Base-by-base conservation (phyloP, 768 basidiomycete species). In the Leccinellum albellum region DNA sequence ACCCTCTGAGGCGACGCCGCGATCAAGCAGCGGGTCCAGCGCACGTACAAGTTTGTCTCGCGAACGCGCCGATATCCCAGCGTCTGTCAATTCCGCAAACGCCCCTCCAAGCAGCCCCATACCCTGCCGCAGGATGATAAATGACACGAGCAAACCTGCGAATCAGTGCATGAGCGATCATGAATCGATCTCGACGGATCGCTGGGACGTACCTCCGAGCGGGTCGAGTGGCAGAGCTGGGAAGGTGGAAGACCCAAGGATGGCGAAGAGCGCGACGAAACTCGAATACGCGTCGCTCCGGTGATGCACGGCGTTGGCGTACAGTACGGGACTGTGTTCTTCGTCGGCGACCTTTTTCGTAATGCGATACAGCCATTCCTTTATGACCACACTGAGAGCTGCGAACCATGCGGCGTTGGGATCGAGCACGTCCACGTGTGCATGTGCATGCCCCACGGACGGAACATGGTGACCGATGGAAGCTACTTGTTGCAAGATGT, bases 341-440 rank as follows among this genome's bases (percentile, higher is more conserved):
- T 92, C 84, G 56, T 91, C 85, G 12, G 96, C 97, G 29, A 99
- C 95, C 54, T 81, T 83, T 67, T 89, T 89, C 48, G 94, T 98
- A 47, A 87, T 76, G 44, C 94, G 79, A 73, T 96, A 98, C 13
- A 99, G 71, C 87, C 89, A 98, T 72, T 99, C 97, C 69, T 99
- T 99, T 58, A 81, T 73, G 4, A 92, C 50, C 3, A 98, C 84
- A 61, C 91, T 86, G 21, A 85, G 65, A 1, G 85, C 84, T 8
- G 97, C 97, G 65, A 98, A 95, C 94, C 95, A 98, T 28, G 94
- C 94, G 20, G 97, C 97, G 67, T 98, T 94, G 42, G 92, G 89
- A 68, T 97, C 94, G 6, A 97, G 77, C 6, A 75, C 73, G 37
- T 76, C 82, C 1, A 75, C 74, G 21, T 86, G 84, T 3, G 75